Evolutionary conservation across 2,329 filamentous ascomycete genomes (phyloP).

Genomic region (Proliferodiscus dingleyae): DNA sequence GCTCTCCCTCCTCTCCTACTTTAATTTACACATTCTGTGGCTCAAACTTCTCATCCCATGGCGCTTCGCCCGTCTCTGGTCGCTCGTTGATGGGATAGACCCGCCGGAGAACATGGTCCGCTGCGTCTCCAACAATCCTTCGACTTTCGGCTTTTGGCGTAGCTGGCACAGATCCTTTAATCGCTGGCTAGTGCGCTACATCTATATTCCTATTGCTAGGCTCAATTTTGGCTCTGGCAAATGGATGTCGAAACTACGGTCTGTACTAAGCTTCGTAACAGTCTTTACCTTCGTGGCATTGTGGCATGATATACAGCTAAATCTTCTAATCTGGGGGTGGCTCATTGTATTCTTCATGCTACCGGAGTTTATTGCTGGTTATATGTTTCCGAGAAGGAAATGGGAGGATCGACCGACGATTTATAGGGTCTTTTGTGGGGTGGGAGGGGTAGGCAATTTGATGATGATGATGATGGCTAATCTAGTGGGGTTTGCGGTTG

Average conservation of each 20-base stretch:
- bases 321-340: constrained; percentile 94
- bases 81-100: constrained; percentile 83
- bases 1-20: constrained; percentile 84
- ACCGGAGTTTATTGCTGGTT: constrained; percentile 71
- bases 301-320: constrained; percentile 95
- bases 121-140: constrained; percentile 94
- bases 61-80: constrained; percentile 99
- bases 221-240: constrained; percentile 46
- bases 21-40: constrained; percentile 97
- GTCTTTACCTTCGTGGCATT: constrained; percentile 97
- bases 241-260: constrained; percentile 46
- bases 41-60: constrained; percentile 93
- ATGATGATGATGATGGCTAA: constrained; percentile 97
- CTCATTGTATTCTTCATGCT: constrained; percentile 90
- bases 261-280: constrained; percentile 69
- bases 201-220: constrained; percentile 89
- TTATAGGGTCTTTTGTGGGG: constrained; percentile 75
- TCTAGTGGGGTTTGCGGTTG: constrained; percentile 89
- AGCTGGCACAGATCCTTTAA: constrained; percentile 95
- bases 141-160: constrained; percentile 87
- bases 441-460: constrained; percentile 77
- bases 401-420: constrained; percentile 66
- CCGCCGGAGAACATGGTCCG: constrained; percentile 98
- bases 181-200: constrained; percentile 88
- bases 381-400: constrained; percentile 63